These are phyloP conservation scores for Eragrostis curvula DNA, from an alignment of 176 grass and related monocot species.

Conservation along the genomic window DNA sequence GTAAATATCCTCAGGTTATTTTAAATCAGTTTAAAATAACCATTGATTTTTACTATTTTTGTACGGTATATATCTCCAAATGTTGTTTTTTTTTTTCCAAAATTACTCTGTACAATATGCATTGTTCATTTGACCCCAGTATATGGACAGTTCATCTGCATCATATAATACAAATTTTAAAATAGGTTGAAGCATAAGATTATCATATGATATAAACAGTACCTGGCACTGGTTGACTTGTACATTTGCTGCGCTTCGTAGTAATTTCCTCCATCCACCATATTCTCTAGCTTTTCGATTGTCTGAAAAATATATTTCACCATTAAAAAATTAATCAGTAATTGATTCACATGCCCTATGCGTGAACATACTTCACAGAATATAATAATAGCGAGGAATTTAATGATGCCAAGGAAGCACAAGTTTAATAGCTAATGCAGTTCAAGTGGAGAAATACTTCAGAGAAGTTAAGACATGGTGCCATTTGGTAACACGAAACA, in stretches of 20 bases:
- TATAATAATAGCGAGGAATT: no score
- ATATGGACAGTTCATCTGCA: not conserved
- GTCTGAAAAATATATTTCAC: constrained; percentile 38
- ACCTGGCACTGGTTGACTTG: constrained; percentile 93
- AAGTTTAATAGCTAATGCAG: not conserved
- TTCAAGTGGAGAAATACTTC: not conserved
- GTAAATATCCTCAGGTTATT: not conserved
- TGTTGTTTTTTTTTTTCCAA: not conserved
- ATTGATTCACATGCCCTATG: not conserved
- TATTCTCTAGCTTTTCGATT: constrained; percentile 74
- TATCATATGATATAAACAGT: not conserved
- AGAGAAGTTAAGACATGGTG: not conserved
- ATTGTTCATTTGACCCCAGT: not conserved
- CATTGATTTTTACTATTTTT: not conserved
- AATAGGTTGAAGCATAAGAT: not conserved
- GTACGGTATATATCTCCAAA: not conserved
- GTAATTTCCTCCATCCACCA: constrained; percentile 76
- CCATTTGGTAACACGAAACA: not conserved
- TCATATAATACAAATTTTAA: not conserved
- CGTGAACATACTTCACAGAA: not conserved
- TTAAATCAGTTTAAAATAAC: not conserved
- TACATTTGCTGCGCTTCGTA: constrained; percentile 97
- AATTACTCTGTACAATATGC: not conserved
- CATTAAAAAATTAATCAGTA: constrained; percentile 35
- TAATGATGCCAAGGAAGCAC: not conserved